A percentile compares a stretch with the other conserved stretches of the same genome.
phyloP scores from a whole-genome alignment of 768 basidiomycete genomes.

The Cyclocybe cylindracea region DNA sequence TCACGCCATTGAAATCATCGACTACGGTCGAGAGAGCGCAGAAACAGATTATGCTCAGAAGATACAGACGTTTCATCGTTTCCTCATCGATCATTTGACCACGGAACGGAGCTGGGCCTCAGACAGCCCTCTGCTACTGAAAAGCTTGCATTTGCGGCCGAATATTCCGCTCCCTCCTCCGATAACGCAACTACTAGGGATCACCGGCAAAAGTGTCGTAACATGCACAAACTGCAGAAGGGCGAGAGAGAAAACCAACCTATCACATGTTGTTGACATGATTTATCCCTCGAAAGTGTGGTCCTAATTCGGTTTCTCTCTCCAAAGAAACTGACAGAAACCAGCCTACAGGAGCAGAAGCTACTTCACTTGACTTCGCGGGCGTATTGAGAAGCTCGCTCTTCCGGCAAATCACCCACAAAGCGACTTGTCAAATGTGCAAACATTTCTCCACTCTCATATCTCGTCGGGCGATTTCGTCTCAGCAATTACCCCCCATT shows the following conservation, averaged over 20 bases:
- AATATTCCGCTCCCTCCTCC: constrained; percentile 57
- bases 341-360: constrained; percentile 8
- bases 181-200: constrained; percentile 82
- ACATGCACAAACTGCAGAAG: constrained; percentile 76
- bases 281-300: constrained; percentile 82
- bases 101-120: constrained; percentile 70
- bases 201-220: constrained; percentile 75
- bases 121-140: constrained; percentile 53
- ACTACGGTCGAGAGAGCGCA: constrained; percentile 77
- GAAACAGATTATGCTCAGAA: constrained; percentile 81
- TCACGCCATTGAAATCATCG: constrained; percentile 83
- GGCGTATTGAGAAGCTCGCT: constrained; percentile 75
- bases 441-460: constrained; percentile 75
- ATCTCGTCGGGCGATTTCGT: constrained; percentile 64
- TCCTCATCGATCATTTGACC: constrained; percentile 83
- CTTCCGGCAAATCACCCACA: constrained; percentile 80
- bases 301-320: constrained; percentile 1
- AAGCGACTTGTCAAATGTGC: constrained; percentile 84
- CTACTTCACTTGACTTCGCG: constrained; percentile 50
- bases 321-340: background rate
- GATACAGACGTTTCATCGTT: constrained; percentile 95
- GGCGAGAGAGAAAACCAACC: constrained; percentile 70
- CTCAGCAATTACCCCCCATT: constrained; percentile 74
- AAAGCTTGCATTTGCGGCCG: constrained; percentile 8
- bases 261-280: constrained; percentile 85